Base-by-base conservation (phyloP, 2,329 filamentous ascomycete genomes). In the Lachnellula arida region DNA sequence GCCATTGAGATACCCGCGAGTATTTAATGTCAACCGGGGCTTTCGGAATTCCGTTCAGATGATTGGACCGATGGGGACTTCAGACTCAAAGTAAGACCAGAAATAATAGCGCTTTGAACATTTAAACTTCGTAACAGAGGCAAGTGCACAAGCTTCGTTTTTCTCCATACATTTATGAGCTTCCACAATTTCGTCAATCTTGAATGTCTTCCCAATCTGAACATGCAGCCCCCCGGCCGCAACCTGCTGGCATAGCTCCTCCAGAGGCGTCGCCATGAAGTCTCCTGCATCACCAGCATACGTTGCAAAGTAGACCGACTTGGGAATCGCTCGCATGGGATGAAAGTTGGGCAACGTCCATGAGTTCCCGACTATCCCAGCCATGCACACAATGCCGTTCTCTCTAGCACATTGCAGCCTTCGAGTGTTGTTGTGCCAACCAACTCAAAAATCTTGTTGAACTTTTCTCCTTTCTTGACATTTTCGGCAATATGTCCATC, bases 401-500 rank as follows among this genome's bases (percentile, higher is more conserved):
- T 65, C 54, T 35, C 65, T 68, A 1, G 67, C 67, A 65, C 74
- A 76, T 19, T 65, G 58, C 53, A 78, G 56, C n/a, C 77, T 5
- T 65, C 60, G 23, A 79, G 60, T 0, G 73, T 75, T 2, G 67
- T 71, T 1, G 71, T 72, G 0, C 76, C 77, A 22, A 77, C 68
- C 8, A 80, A 65, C 63, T 80, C 76, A 14, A 79, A 68, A 5
- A 78, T 70, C 57, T 78, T 78, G 56, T 77, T 71, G 35, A 73
- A 75, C 9, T 67, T 68, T n/a, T 68, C 28, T 32, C 28, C 9
- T 12, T 32, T 68, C 52, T 44, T 62, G 4, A 77, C 68, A 56
- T 74, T 64, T 2, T 63, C 63, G 0, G 70, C 70, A 35, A 79
- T 68, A 8, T 60, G 62, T 1, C 76, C 75, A 60, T 71, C 65